Conservation (phyloP, 2,329 filamentous ascomycete genomes). For the Epicoccum nigrum region DNA sequence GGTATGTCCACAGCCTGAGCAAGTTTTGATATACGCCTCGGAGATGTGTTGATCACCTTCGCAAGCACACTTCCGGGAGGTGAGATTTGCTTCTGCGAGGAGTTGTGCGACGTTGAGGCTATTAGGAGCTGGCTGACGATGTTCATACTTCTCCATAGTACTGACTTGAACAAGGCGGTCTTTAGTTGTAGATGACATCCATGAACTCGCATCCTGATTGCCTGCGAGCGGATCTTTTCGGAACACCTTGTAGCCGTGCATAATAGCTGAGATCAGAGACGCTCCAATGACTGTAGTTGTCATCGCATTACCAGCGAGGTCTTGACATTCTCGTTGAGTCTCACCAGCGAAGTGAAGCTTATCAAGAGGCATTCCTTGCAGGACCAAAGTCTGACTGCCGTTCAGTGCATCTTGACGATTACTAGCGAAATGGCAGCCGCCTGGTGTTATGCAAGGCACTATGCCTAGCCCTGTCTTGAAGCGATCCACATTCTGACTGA, state of each 20-base stretch:
- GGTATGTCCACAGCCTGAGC: slow-evolving; percentile 60
- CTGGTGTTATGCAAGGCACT: slow-evolving; percentile 71
- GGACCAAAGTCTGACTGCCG: slow-evolving; percentile 65
- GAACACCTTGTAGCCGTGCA: slow-evolving; percentile 40
- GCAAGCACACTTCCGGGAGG: slow-evolving; percentile 61
- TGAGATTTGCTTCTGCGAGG: slow-evolving; percentile 36
- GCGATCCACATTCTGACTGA: slow-evolving; percentile 76
- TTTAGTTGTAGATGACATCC: background rate
- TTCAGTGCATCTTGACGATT: slow-evolving; percentile 65
- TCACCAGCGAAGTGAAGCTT: slow-evolving; percentile 69
- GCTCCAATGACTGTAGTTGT: slow-evolving; percentile 72
- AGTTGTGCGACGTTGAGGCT: slow-evolving; percentile 23
- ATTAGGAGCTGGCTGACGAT: background rate
- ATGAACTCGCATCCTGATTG: background rate
- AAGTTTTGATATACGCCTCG: slow-evolving; percentile 53
- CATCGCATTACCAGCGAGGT: slow-evolving; percentile 83
- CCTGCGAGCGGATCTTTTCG: background rate
- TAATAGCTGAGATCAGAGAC: slow-evolving; percentile 65
- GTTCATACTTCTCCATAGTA: background rate
- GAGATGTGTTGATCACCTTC: slow-evolving; percentile 56
- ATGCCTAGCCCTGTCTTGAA: slow-evolving; percentile 62
- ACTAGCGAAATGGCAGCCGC: slow-evolving; percentile 66
- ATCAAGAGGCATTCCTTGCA: slow-evolving; percentile 73
- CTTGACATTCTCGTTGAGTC: slow-evolving; percentile 62
- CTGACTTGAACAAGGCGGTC: background rate